Evolutionary conservation across 1,139 yeast genomes (phyloP).

Genomic region (Nadsonia commutata): DNA sequence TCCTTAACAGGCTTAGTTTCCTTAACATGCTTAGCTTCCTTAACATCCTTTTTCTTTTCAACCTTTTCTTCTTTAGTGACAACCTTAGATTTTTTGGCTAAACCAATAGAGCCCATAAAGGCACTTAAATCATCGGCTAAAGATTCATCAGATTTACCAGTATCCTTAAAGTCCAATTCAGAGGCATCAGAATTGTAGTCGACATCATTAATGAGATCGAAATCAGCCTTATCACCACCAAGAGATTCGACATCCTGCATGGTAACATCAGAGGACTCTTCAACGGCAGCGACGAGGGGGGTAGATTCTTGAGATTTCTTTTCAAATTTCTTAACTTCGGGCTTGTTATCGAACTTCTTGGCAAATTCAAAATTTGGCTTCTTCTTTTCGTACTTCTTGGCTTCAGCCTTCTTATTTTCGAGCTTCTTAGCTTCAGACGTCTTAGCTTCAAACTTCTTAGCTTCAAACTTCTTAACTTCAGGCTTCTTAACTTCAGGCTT

Average conservation of each 20-base stretch:
- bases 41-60: conserved; percentile 11
- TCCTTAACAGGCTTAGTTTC: conserved; percentile 8
- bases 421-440: conserved; percentile 5
- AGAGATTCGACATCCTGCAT: conserved; percentile 25
- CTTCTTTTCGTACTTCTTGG: conserved; percentile 1
- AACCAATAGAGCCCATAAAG: conserved; percentile 59
- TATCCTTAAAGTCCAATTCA: conserved; percentile 24
- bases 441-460: conserved; percentile 9
- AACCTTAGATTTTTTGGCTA: conserved; percentile 24
- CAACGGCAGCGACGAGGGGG: not conserved
- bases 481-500: conserved; percentile 4
- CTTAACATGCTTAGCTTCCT: conserved; percentile 14
- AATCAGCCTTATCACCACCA: conserved; percentile 59
- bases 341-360: conserved; percentile 2
- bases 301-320: not conserved
- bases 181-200: conserved; percentile 34
- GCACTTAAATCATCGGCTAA: conserved; percentile 37
- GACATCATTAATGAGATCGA: conserved; percentile 37
- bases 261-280: conserved; percentile 8
- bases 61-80: conserved; percentile 5
- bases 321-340: not conserved
- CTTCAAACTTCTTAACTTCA: conserved; percentile 5
- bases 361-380: conserved; percentile 1
- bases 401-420: conserved; percentile 10
- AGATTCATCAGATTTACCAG: conserved; percentile 9